phyloP scores from a whole-genome alignment of 352 stramenopile genomes.

The Thalassiosira mediterranea region DNA sequence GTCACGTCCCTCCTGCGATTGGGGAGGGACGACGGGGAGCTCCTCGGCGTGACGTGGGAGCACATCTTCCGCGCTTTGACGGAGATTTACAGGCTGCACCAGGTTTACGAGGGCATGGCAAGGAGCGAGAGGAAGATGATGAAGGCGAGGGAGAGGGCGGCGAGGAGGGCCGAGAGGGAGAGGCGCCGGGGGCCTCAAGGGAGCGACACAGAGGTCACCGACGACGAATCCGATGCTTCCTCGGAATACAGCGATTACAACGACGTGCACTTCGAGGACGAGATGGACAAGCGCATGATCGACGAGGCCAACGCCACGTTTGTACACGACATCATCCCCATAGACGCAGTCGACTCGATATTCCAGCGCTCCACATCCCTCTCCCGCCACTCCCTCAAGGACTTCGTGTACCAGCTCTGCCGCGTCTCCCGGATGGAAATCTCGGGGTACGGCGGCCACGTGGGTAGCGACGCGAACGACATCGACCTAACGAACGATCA shows the following conservation, averaged over 20 bases:
- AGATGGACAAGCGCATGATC: slow-evolving; percentile 81
- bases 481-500: slow-evolving; percentile 76
- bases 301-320: slow-evolving; percentile 79
- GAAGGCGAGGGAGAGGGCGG: slow-evolving; percentile 50
- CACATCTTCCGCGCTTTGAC: slow-evolving; percentile 79
- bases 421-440: slow-evolving; percentile 85
- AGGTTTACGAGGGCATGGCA: slow-evolving; percentile 79
- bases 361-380: slow-evolving; percentile 78
- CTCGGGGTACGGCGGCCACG: slow-evolving; percentile 71
- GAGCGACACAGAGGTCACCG: slow-evolving; percentile 21
- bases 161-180: slow-evolving; percentile 16
- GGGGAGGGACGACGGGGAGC: slow-evolving; percentile 94
- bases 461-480: slow-evolving; percentile 71
- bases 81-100: slow-evolving; percentile 79
- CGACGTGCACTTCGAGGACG: slow-evolving; percentile 68
- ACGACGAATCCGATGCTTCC: slow-evolving; percentile 55
- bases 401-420: slow-evolving; percentile 84
- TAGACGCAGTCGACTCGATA: slow-evolving; percentile 76
- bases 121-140: slow-evolving; percentile 67
- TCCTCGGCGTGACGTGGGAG: slow-evolving; percentile 93
- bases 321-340: slow-evolving; percentile 73
- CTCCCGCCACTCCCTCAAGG: slow-evolving; percentile 67
- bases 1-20: slow-evolving; percentile 95
- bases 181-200: slow-evolving; percentile 2
- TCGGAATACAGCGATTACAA: slow-evolving; percentile 58